phyloP scores from a whole-genome alignment of 352 stramenopile genomes.

The Globisporangium nagaii region DNA sequence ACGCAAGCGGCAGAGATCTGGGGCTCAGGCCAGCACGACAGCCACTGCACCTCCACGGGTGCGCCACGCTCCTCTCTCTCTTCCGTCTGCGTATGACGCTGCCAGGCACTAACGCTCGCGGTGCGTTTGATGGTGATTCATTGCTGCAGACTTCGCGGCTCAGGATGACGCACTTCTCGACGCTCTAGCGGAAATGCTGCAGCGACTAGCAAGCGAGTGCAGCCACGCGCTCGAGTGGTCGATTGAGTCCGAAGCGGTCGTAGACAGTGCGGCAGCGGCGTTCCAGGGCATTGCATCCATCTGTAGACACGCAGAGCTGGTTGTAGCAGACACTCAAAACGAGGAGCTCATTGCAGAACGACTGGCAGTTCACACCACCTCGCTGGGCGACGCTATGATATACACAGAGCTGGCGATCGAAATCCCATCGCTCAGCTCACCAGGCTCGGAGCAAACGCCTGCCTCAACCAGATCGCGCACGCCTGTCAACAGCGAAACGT shows the following conservation, averaged over 20 bases:
- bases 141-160: conserved; percentile 16
- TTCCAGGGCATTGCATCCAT: conserved; percentile 16
- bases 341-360: not conserved
- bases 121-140: no score
- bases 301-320: conserved; percentile 2
- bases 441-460: not conserved
- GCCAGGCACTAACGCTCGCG: no score
- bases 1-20: not conserved
- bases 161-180: conserved; percentile 33
- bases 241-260: conserved; percentile 3
- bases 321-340: not conserved
- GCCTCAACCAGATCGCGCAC: not conserved
- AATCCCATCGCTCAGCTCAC: not conserved
- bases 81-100: no score
- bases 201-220: conserved; percentile 1
- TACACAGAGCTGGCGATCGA: not conserved
- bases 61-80: not conserved
- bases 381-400: no score
- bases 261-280: conserved; percentile 7
- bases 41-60: no score
- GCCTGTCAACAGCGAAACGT: not conserved
- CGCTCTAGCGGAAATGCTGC: conserved; percentile 3
- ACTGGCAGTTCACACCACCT: no score
- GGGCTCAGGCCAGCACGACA: not conserved
- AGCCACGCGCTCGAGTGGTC: conserved; percentile 14